Base-by-base conservation (phyloP, 768 basidiomycete species). In the Leccinum obscurum region DNA sequence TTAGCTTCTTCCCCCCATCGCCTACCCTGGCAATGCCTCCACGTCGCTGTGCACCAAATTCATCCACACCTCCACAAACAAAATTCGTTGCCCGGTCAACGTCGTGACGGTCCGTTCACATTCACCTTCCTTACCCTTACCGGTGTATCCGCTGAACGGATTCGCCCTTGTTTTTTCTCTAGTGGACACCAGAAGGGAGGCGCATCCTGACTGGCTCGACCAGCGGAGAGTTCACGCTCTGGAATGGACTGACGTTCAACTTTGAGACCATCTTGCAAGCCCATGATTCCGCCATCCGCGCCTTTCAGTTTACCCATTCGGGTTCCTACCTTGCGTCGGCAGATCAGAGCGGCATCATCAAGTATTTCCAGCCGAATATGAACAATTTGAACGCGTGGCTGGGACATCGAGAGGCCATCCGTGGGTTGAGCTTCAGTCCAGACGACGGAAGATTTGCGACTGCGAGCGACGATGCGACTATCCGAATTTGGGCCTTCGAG, bases 261-360 rank as follows among this genome's bases (percentile, higher is more conserved):
- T 99, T 98, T 70, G 97, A 99, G 75, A 97, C 96, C 0, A 98
- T 99, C 66, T 84, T 98, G n/a, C 96, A 98, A 77, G 96, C 95
- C 1, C 97, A 99, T 75, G 97, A 99, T 70, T 88, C 90, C 2
- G 91, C 94, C 41, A 92, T 99, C 58, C 93, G 95, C 41, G 83
- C 93, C 0, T 85, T 98, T 72, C 77, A 84, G 15, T 99, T 95
- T 76, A 93, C 93, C 0, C 93, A 97, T 66, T 92, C 92, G 0
- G 97, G 96, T n/a, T 81, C 88, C 15, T 98, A 92, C 75, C 85
- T 99, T 54, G 89, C 92, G 17, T 96, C 94, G 17, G 87, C 93
- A 28, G 97, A 99, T 78, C 93, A 95, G 72, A 85, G 81, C 39
- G 97, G 97, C 9, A 83, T 93, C 60, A 94, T 99, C 81, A 99